A percentile compares a stretch with the other conserved stretches of the same genome.
phyloP scores from a whole-genome alignment of 768 basidiomycete genomes.

The Coprinopsis cinerea region DNA sequence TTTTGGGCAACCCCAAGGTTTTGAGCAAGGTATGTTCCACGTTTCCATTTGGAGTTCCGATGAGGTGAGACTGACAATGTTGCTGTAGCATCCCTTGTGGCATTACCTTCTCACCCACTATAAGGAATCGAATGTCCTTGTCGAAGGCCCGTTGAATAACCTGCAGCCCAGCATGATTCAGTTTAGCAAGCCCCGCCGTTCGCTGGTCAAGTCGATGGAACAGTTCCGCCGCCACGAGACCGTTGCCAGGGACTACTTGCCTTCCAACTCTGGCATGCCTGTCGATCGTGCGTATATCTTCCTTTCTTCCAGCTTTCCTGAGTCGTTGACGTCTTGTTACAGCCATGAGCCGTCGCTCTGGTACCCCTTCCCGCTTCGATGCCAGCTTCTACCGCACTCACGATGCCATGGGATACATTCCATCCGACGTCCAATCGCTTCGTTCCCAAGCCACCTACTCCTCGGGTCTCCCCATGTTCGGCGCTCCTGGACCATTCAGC shows the following conservation, averaged over 20 bases:
- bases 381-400: constrained; percentile 93
- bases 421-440: constrained; percentile 91
- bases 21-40: constrained; percentile 90
- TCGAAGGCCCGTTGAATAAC: constrained; percentile 95
- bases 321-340: constrained; percentile 2
- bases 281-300: constrained; percentile 45
- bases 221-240: constrained; percentile 92
- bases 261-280: constrained; percentile 36
- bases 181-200: constrained; percentile 93
- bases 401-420: constrained; percentile 90
- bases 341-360: constrained; percentile 61
- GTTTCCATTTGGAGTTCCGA: constrained; percentile 1
- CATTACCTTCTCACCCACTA: constrained; percentile 97
- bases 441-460: constrained; percentile 96
- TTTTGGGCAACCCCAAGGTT: constrained; percentile 99
- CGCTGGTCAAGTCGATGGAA: constrained; percentile 85
- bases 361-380: constrained; percentile 93
- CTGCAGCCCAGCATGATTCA: constrained; percentile 98
- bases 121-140: constrained; percentile 91
- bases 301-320: neutral
- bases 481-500: constrained; percentile 63
- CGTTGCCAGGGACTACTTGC: constrained; percentile 73
- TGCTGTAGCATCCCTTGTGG: constrained; percentile 88
- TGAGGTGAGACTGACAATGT: constrained; percentile 9
- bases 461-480: constrained; percentile 84